These are phyloP conservation scores for Apocynum venetum DNA, from an alignment of 257 asterid genomes.

Conservation along the genomic window DNA sequence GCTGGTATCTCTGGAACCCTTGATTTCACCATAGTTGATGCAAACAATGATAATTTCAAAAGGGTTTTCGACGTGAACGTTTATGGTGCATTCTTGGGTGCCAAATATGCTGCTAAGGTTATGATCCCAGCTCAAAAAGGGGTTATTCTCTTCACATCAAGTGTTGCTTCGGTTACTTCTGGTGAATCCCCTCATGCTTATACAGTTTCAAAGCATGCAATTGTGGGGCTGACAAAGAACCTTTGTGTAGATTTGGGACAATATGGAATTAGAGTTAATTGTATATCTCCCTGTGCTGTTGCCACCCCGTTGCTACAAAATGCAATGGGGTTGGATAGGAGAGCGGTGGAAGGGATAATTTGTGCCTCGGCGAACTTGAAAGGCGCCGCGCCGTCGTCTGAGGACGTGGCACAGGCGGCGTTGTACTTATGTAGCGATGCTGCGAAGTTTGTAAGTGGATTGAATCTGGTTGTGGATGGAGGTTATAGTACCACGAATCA, in stretches of 20 bases:
- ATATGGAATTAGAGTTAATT: slow-evolving; percentile 62
- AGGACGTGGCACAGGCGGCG: slow-evolving; percentile 88
- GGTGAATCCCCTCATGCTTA: slow-evolving; percentile 70
- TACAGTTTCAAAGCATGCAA: slow-evolving; percentile 61
- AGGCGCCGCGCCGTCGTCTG: slow-evolving; percentile 50
- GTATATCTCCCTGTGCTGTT: slow-evolving; percentile 73
- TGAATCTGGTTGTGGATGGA: slow-evolving; percentile 71
- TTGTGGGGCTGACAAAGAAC: slow-evolving; percentile 65
- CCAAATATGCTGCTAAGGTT: slow-evolving; percentile 65
- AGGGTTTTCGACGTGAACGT: slow-evolving; percentile 67
- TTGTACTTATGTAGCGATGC: slow-evolving; percentile 59
- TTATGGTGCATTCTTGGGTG: slow-evolving; percentile 58
- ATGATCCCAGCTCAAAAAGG: slow-evolving; percentile 76
- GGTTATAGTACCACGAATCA: slow-evolving; percentile 68
- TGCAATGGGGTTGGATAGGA: slow-evolving; percentile 43
- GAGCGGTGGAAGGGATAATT: slow-evolving; percentile 46
- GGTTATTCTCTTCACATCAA: slow-evolving; percentile 51
- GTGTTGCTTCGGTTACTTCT: slow-evolving; percentile 43
- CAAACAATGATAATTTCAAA: slow-evolving; percentile 51
- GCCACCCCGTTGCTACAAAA: slow-evolving; percentile 55
- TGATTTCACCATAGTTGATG: slow-evolving; percentile 44
- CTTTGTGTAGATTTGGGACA: slow-evolving; percentile 68
- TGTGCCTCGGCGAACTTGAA: slow-evolving; percentile 55
- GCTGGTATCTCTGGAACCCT: slow-evolving; percentile 64
- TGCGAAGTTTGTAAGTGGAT: slow-evolving; percentile 58